Evolutionary conservation across 805 yeast species (phyloP).

Genomic region (Maudiozyma turicensis): DNA sequence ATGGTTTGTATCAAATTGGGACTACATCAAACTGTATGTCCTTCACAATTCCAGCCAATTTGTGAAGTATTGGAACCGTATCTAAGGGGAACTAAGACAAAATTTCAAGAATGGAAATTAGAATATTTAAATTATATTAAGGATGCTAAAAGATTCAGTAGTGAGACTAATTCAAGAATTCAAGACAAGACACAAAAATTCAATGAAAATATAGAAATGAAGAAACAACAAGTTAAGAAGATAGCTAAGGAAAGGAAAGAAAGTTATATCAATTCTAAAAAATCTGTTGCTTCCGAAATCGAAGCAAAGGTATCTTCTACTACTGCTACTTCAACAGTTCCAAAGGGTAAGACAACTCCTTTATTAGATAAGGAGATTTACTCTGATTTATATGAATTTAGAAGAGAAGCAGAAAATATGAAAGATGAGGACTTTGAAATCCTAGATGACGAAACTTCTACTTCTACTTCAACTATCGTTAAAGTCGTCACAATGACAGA

Average conservation of each 20-base stretch:
- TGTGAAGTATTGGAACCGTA: slow-evolving; percentile 1
- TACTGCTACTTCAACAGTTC: neutral
- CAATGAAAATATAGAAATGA: neutral
- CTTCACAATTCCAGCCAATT: neutral
- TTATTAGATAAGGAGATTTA: neutral
- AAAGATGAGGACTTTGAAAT: neutral
- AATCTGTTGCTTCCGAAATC: neutral
- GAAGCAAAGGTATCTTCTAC: neutral
- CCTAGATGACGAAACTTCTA: slow-evolving; percentile 4
- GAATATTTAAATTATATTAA: neutral
- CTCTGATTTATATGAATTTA: neutral
- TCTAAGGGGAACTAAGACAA: neutral
- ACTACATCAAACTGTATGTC: neutral
- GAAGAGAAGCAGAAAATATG: neutral
- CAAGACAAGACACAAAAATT: neutral
- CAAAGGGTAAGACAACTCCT: neutral
- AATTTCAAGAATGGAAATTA: neutral
- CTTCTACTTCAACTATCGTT: slow-evolving; percentile 5
- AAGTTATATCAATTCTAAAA: neutral
- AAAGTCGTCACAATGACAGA: slow-evolving; percentile 3
- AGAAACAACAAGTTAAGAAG: neutral
- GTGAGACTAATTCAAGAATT: neutral
- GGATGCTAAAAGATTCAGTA: neutral
- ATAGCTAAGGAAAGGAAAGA: neutral
- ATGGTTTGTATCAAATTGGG: neutral